Conservation (phyloP, 2,329 filamentous ascomycete genomes). For the Aspergillus uvarum region DNA sequence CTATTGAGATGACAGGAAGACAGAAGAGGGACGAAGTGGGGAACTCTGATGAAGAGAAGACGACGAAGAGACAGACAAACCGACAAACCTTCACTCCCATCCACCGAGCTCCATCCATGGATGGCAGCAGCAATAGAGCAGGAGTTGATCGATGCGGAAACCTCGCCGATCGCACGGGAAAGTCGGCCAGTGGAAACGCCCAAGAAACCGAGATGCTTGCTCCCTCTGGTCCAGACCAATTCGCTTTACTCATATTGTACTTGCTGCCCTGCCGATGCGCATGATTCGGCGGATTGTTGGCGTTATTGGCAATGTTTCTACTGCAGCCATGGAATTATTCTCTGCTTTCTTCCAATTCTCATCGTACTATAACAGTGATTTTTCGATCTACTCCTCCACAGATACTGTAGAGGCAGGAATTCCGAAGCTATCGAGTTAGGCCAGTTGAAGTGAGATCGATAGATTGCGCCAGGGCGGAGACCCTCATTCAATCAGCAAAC, state of each 20-base stretch:
- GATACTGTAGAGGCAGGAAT: neutral
- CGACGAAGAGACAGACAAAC: neutral
- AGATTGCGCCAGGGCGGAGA: neutral
- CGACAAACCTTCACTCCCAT: neutral
- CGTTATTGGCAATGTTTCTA: neutral
- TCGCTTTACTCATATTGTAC: neutral
- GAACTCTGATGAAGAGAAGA: neutral
- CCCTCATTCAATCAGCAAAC: neutral
- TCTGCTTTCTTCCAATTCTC: neutral
- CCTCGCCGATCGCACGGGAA: conserved; percentile 13
- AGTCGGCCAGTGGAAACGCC: conserved; percentile 2
- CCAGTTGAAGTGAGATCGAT: neutral
- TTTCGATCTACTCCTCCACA: neutral
- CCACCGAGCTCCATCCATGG: neutral
- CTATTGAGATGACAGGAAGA: conserved; percentile 8
- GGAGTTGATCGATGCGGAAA: conserved; percentile 7
- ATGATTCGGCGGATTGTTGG: neutral
- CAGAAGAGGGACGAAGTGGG: conserved; percentile 9
- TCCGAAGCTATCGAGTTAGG: neutral
- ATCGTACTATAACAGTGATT: neutral
- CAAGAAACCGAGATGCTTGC: neutral
- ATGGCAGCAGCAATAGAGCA: neutral
- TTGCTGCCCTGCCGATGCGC: neutral
- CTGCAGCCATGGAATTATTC: neutral
- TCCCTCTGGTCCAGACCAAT: conserved; percentile 4